Conservation (phyloP, 2,329 filamentous ascomycete species). For the Arthrobotrys megalospora region DNA sequence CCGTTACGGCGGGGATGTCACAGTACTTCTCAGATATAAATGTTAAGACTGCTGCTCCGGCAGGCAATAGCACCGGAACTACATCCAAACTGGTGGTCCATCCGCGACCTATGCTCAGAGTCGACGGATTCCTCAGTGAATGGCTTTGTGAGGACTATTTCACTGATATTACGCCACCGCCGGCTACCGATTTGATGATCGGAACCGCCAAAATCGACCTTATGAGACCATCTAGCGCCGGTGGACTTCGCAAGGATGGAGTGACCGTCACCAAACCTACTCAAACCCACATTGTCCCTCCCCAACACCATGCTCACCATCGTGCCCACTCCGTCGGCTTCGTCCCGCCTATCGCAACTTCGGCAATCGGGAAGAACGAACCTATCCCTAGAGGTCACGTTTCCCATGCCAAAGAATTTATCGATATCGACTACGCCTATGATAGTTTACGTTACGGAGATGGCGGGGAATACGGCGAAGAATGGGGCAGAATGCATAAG, state of each 20-base stretch:
- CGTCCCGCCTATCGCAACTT: constrained; percentile 82
- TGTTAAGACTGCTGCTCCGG: constrained; percentile 63
- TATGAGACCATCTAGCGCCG: constrained; percentile 71
- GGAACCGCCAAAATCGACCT: constrained; percentile 89
- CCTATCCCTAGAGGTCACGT: constrained; percentile 91
- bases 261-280: constrained; percentile 64
- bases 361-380: constrained; percentile 83
- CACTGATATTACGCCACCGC: constrained; percentile 90
- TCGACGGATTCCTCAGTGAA: constrained; percentile 94
- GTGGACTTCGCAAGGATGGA: constrained; percentile 70
- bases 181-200: constrained; percentile 87
- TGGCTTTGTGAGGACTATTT: constrained; percentile 96
- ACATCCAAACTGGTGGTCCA: constrained; percentile 70
- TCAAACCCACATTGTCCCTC: constrained; percentile 59
- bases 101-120: constrained; percentile 72
- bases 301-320: constrained; percentile 67
- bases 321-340: constrained; percentile 72
- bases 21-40: constrained; percentile 61
- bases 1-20: constrained; percentile 62
- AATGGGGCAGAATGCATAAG: constrained; percentile 96
- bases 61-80: constrained; percentile 56
- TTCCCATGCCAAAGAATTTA: constrained; percentile 89
- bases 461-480: constrained; percentile 89
- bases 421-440: constrained; percentile 94
- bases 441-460: constrained; percentile 95